phyloP scores from a whole-genome alignment of 2,329 filamentous ascomycete genomes.

The Keithomyces neogunnii region DNA sequence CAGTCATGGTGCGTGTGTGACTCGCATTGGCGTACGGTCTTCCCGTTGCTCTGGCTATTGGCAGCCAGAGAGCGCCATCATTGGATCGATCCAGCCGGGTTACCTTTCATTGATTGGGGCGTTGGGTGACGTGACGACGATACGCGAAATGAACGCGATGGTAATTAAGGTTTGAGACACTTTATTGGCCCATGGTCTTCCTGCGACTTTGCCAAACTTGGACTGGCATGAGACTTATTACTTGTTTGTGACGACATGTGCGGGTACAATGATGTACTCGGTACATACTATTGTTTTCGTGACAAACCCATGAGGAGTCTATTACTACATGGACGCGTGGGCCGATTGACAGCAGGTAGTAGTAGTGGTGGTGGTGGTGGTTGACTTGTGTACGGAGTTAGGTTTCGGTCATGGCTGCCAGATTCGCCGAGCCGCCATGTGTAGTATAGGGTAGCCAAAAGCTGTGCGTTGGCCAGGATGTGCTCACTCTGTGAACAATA shows the following conservation, averaged over 20 bases:
- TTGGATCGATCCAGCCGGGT: not conserved
- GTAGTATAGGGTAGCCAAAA: no score
- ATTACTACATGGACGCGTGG: no score
- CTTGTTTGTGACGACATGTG: not conserved
- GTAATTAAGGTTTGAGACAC: not conserved
- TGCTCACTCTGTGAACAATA: no score
- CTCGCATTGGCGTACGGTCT: not conserved
- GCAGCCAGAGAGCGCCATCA: not conserved
- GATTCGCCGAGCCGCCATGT: no score
- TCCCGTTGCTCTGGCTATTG: not conserved
- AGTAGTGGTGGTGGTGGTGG: no score
- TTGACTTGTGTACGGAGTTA: not conserved
- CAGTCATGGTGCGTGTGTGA: not conserved
- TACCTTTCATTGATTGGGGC: not conserved
- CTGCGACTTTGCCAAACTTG: not conserved
- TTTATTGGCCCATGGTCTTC: not conserved
- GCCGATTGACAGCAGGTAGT: no score
- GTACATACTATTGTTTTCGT: no score
- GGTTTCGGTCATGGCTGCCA: not conserved
- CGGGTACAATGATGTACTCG: not conserved
- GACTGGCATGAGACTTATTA: not conserved
- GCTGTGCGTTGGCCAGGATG: no score
- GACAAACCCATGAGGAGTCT: no score
- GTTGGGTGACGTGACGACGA: not conserved
- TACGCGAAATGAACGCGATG: slow-evolving; percentile 2